Evolutionary conservation across 169 alveolate species (phyloP).

Genomic region (Neospora caninum): DNA sequence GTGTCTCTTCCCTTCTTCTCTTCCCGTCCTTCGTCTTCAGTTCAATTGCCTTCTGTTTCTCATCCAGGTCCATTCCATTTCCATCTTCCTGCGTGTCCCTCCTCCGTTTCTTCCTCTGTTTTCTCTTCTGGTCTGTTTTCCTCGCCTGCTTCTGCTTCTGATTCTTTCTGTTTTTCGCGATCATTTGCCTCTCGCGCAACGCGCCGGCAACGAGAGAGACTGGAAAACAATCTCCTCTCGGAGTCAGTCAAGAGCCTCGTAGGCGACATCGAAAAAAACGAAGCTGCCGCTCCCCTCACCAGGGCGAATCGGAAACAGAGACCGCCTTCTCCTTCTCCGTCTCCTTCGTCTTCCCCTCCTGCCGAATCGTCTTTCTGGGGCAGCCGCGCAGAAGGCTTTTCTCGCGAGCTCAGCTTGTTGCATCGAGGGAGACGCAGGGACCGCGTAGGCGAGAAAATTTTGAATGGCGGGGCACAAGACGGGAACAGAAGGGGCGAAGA

Average conservation of each 20-base stretch:
- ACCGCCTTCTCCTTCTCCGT: not conserved
- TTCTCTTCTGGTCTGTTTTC: not conserved
- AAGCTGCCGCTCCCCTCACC: not conserved
- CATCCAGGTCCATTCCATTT: not conserved
- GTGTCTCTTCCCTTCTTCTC: not conserved
- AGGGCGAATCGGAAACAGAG: not conserved
- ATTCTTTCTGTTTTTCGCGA: not conserved
- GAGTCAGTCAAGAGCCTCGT: not conserved
- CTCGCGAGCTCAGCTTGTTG: not conserved
- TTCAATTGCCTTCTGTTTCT: not conserved
- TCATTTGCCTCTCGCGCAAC: not conserved
- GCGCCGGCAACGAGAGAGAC: not conserved
- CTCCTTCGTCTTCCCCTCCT: not conserved
- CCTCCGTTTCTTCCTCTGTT: not conserved
- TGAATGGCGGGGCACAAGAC: not conserved
- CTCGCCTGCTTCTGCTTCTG: not conserved
- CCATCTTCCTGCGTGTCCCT: not conserved
- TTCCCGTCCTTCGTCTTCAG: not conserved
- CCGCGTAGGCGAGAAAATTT: not conserved
- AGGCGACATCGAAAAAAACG: not conserved
- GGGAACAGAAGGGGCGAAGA: not conserved
- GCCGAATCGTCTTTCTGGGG: not conserved
- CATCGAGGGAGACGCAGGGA: not conserved
- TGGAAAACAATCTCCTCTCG: not conserved
- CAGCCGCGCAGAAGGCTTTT: not conserved